phyloP scores from a whole-genome alignment of 768 basidiomycete genomes.

The Boletellus emodensis region DNA sequence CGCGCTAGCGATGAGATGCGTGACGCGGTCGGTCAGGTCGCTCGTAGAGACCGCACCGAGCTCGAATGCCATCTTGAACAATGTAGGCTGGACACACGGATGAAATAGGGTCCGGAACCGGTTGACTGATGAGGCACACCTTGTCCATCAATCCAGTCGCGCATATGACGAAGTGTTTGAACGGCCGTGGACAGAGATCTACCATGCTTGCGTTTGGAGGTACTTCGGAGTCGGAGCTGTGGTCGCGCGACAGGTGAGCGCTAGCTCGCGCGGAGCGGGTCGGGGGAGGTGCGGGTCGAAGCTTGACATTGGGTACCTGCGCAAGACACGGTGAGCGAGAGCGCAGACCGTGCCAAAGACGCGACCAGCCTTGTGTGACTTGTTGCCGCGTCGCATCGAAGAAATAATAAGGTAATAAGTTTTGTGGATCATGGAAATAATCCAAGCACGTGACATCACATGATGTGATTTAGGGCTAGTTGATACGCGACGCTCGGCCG shows the following conservation, averaged over 20 bases:
- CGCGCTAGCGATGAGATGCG: constrained; percentile 79
- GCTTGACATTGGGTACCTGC: constrained; percentile 80
- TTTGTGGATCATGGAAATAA: neutral
- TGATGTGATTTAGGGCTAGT: constrained; percentile 26
- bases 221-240: constrained; percentile 48
- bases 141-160: constrained; percentile 80
- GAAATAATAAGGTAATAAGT: constrained; percentile 4
- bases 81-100: constrained; percentile 43
- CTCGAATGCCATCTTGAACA: constrained; percentile 75
- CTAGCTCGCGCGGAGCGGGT: constrained; percentile 12
- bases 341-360: neutral
- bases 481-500: constrained; percentile 6
- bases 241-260: constrained; percentile 31
- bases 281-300: constrained; percentile 57
- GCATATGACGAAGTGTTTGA: constrained; percentile 61
- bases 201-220: constrained; percentile 42
- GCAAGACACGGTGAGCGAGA: neutral
- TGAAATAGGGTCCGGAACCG: constrained; percentile 1
- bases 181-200: constrained; percentile 61
- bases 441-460: constrained; percentile 8
- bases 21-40: constrained; percentile 82
- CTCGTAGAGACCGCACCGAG: constrained; percentile 69
- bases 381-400: constrained; percentile 53
- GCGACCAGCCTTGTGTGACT: constrained; percentile 55
- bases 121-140: constrained; percentile 38